These are phyloP conservation scores for Cyclocybe aegerita DNA, from an alignment of 768 basidiomycete genomes.

Conservation along the genomic window DNA sequence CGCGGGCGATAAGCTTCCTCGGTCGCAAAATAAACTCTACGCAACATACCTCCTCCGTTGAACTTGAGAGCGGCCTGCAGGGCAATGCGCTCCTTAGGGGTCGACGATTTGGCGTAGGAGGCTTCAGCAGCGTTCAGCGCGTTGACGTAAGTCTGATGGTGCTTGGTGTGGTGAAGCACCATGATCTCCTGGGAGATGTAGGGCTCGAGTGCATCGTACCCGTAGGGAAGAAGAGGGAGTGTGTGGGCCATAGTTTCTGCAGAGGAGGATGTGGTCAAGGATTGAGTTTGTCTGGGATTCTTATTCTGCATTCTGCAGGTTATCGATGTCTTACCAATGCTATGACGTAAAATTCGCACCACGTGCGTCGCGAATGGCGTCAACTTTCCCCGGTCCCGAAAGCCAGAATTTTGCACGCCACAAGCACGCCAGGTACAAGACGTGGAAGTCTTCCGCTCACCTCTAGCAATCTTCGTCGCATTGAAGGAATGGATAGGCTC, in stretches of 20 bases:
- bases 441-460: no score
- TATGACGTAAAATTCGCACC: slow-evolving; percentile 11
- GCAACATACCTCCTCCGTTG: slow-evolving; percentile 85
- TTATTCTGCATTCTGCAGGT: background rate
- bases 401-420: no score
- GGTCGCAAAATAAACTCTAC: background rate
- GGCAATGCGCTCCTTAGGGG: slow-evolving; percentile 79
- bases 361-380: slow-evolving; percentile 2
- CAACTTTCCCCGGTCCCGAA: no score
- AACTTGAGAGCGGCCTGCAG: slow-evolving; percentile 93
- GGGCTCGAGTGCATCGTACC: slow-evolving; percentile 91
- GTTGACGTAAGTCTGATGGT: slow-evolving; percentile 94
- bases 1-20: slow-evolving; percentile 15
- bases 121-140: slow-evolving; percentile 89
- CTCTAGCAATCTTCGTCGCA: no score
- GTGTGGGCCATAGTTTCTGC: slow-evolving; percentile 42
- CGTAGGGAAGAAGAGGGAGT: slow-evolving; percentile 74
- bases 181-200: slow-evolving; percentile 91
- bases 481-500: no score
- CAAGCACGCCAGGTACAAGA: no score
- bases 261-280: background rate
- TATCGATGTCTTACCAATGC: slow-evolving; percentile 8
- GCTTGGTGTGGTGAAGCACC: slow-evolving; percentile 92
- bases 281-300: background rate
- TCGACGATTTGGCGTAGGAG: slow-evolving; percentile 61